phyloP scores from a whole-genome alignment of 75 land plant genomes.

The Larix kaempferi region DNA sequence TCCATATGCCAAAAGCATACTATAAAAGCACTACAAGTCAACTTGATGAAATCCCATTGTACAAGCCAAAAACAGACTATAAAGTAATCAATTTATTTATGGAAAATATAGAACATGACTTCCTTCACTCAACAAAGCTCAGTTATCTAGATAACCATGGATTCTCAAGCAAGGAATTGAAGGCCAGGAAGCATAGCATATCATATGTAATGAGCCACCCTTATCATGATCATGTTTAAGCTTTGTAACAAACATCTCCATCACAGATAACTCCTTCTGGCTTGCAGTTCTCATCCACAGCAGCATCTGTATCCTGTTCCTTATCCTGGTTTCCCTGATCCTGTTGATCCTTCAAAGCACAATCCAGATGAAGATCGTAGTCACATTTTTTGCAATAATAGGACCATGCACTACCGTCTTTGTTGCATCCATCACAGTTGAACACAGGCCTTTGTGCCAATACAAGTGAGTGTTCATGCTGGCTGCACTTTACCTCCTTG shows the following conservation, averaged over 20 bases:
- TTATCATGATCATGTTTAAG: too few relatives aligned
- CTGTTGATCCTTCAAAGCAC: conserved; percentile 19
- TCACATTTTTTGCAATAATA: conserved; percentile 40
- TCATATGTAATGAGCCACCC: too few relatives aligned
- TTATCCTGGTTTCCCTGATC: not conserved
- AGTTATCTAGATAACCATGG: too few relatives aligned
- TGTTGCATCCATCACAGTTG: conserved; percentile 39
- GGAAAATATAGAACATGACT: too few relatives aligned
- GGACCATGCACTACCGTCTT: conserved; percentile 36
- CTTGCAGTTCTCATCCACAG: not conserved
- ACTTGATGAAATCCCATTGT: too few relatives aligned
- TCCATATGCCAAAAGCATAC: too few relatives aligned
- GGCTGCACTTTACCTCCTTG: conserved; percentile 25
- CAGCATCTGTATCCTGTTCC: not conserved
- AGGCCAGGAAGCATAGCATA: too few relatives aligned
- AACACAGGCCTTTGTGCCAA: conserved; percentile 11
- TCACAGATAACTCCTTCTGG: conserved; percentile 3
- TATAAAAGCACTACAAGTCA: too few relatives aligned
- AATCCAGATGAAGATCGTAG: conserved; percentile 38
- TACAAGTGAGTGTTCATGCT: conserved; percentile 36
- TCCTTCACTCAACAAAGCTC: too few relatives aligned
- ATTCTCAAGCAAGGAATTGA: too few relatives aligned
- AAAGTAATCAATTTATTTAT: too few relatives aligned
- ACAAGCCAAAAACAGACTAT: too few relatives aligned
- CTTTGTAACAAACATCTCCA: conserved; percentile 5